phyloP scores from a whole-genome alignment of 495 filamentous ascomycete species.

The Friedmanniomyces endolithicus region DNA sequence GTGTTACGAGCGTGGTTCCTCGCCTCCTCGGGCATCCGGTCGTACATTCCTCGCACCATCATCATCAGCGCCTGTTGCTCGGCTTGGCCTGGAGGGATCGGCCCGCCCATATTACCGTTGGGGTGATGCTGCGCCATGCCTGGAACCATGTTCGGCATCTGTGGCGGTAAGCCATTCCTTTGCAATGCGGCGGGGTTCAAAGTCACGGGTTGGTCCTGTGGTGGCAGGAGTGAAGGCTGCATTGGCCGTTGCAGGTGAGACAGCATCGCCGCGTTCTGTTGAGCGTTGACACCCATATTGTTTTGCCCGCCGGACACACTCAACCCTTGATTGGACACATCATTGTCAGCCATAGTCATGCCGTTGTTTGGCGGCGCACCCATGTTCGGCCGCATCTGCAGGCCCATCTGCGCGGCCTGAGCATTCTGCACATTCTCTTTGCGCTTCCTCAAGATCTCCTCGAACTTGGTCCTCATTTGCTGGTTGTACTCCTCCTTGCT shows the following conservation, averaged over 20 bases:
- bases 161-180: conserved; percentile 12
- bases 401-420: not conserved
- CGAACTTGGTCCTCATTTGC: conserved; percentile 6
- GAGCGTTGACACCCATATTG: conserved; percentile 14
- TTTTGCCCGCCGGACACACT: conserved; percentile 10
- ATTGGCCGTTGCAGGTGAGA: conserved; percentile 43
- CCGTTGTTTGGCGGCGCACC: conserved; percentile 1
- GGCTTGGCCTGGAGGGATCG: not conserved
- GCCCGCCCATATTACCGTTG: not conserved
- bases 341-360: conserved; percentile 5
- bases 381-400: not conserved
- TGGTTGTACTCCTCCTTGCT: conserved; percentile 9
- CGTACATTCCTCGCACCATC: not conserved
- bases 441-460: conserved; percentile 1
- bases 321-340: conserved; percentile 4
- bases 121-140: conserved; percentile 3
- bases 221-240: conserved; percentile 41
- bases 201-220: conserved; percentile 24
- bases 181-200: conserved; percentile 16
- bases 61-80: not conserved
- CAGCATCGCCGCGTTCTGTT: conserved; percentile 36
- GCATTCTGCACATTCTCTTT: not conserved
- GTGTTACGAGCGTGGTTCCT: conserved; percentile 20
- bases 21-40: not conserved
- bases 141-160: conserved; percentile 7